A percentile compares a stretch with the other conserved stretches of the same genome.
Evolutionary conservation across 768 basidiomycete genomes (phyloP).

Genomic region (Termitomyces sp.): DNA sequence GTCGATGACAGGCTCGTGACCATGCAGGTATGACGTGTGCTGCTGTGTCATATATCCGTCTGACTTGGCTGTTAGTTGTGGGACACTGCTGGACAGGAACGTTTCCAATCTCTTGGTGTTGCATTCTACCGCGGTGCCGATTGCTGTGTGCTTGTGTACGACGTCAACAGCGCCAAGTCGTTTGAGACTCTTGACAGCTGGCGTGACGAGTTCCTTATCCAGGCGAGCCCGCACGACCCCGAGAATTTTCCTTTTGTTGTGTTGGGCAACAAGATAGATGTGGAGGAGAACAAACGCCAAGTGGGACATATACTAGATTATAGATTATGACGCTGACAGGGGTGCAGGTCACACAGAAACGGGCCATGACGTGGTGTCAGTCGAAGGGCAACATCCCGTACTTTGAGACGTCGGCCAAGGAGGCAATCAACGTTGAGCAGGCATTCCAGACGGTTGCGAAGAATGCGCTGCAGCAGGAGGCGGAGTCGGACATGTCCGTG

Average conservation of each 20-base stretch:
- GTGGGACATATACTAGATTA: constrained; percentile 34
- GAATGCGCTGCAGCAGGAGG: constrained; percentile 97
- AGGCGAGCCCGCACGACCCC: constrained; percentile 97
- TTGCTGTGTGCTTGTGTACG: constrained; percentile 98
- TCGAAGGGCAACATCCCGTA: constrained; percentile 99
- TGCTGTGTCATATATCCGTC: background rate
- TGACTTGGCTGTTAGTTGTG: constrained; percentile 58
- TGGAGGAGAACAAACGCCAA: constrained; percentile 98
- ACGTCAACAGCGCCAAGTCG: constrained; percentile 97
- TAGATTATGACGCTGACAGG: constrained; percentile 5
- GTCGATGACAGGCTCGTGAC: constrained; percentile 97
- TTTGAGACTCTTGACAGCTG: constrained; percentile 99
- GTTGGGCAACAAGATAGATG: constrained; percentile 99
- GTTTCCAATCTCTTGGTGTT: constrained; percentile 98
- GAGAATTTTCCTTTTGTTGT: constrained; percentile 99
- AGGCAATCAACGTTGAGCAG: constrained; percentile 99
- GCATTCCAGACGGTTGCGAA: constrained; percentile 99
- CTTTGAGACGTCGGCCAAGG: constrained; percentile 99
- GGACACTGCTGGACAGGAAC: constrained; percentile 99
- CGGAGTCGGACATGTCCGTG: constrained; percentile 54
- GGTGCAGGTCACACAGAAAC: constrained; percentile 91
- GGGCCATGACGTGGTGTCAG: constrained; percentile 99
- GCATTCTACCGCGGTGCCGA: constrained; percentile 99
- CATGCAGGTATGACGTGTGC: constrained; percentile 71
- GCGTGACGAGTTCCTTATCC: constrained; percentile 98